Base-by-base conservation (phyloP, 139 green algal genomes). In the Asterochloris sp. region DNA sequence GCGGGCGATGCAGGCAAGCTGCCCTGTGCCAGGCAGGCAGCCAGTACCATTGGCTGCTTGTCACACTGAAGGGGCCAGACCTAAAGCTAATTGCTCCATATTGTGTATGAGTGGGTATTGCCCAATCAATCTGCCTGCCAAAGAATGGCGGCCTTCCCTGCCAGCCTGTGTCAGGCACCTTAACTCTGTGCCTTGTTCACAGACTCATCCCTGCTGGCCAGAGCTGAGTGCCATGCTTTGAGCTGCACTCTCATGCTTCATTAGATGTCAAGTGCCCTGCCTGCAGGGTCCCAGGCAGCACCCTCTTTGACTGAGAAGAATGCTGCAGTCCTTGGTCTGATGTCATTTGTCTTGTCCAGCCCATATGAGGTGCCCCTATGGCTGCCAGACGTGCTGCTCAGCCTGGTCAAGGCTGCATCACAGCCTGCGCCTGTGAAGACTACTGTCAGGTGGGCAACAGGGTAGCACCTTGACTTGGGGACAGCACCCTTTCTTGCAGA, bases 281-380 rank as follows among this genome's bases (percentile, higher is more conserved):
- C 26, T 74, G 12, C 67, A 83, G 78, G 38, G 54, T 63, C 23
- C n/a, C 14, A 24, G 16, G n/a, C 66, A 21, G 68, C 67, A 10
- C 66, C 78, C 47, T 77, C 76, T 0, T 21, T 83, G 67, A 68
- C 74, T 62, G 77, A 86, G 62, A 76, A 69, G 60, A 88, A 92
- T 85, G 88, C 85, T 26, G 84, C 77, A 16, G 87, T 94, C 77
- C 90, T 96, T 78, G 95, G 90, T 0, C 88, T 98, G 38, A 89
- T 86, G 71, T 94, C 95, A 8, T 93, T 96, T 77, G 91, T 98
- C 54, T 83, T 96, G 74, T 93, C 90, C 8, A 83, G 74, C 9
- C 95, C 95, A 12, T 98, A 98, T 82, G 94, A 98, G 86, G 89
- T 95, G 60, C 95, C 94, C 11, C 17, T 26, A 62, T 98, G 94